These are phyloP conservation scores for Vaucheria bursata DNA, from an alignment of 352 stramenopile species.

Conservation along the genomic window DNA sequence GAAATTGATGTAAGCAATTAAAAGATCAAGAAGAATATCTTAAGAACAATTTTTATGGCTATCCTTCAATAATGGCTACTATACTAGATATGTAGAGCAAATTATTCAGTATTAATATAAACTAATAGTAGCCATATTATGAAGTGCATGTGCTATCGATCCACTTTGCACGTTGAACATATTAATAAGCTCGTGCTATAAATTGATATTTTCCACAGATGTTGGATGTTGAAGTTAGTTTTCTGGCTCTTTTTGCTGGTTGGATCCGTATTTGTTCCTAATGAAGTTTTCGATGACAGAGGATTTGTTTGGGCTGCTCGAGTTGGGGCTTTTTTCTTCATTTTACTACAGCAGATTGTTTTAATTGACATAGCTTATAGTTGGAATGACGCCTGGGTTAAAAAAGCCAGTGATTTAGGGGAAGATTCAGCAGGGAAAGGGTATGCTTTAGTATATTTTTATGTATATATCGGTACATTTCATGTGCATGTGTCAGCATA, in stretches of 20 bases:
- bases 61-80: too few relatives aligned
- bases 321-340: conserved; percentile 61
- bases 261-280: conserved; percentile 56
- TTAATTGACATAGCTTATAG: conserved; percentile 67
- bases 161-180: too few relatives aligned
- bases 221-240: conserved; percentile 61
- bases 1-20: too few relatives aligned
- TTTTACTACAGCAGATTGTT: conserved; percentile 67
- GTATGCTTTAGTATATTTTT: conserved; percentile 3
- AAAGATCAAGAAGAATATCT: too few relatives aligned
- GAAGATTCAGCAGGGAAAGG: conserved; percentile 53
- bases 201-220: too few relatives aligned
- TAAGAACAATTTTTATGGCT: too few relatives aligned
- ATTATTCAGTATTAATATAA: too few relatives aligned
- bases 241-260: conserved; percentile 55
- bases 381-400: conserved; percentile 65
- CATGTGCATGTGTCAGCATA: neutral
- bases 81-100: too few relatives aligned
- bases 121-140: too few relatives aligned
- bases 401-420: conserved; percentile 54
- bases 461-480: neutral
- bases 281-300: conserved; percentile 44
- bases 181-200: too few relatives aligned
- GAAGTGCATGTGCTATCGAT: too few relatives aligned
- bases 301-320: conserved; percentile 60